phyloP scores from a whole-genome alignment of 179 eudicot species.

The Camellia oleifera region DNA sequence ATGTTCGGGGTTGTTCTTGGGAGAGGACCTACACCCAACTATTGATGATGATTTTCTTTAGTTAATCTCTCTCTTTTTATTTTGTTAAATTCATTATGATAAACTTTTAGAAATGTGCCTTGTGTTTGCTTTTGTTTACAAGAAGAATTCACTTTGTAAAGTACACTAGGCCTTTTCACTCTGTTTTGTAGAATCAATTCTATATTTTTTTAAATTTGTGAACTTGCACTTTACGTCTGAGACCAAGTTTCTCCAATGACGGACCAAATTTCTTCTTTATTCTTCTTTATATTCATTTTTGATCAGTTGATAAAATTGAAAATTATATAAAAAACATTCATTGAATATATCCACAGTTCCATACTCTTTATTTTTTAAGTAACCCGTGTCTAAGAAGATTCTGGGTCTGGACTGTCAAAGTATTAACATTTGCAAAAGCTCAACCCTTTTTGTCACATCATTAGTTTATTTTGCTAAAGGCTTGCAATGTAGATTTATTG shows the following conservation, averaged over 20 bases:
- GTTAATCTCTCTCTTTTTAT: not conserved
- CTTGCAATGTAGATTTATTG: not conserved
- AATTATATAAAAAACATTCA: not conserved
- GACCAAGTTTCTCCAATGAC: conserved; percentile 12
- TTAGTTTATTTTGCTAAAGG: not conserved
- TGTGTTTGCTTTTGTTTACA: conserved; percentile 26
- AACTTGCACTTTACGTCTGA: conserved; percentile 15
- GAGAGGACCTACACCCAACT: too few species aligned
- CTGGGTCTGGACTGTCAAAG: not conserved
- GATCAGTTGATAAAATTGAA: not conserved
- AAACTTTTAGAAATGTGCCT: conserved; percentile 1
- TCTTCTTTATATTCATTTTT: not conserved
- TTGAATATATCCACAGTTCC: not conserved
- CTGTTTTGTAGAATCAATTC: conserved; percentile 11
- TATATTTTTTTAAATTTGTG: conserved; percentile 15
- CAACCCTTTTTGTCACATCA: not conserved
- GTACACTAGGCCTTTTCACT: conserved; percentile 14
- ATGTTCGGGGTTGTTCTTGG: too few species aligned
- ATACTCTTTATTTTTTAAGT: not conserved
- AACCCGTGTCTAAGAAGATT: not conserved
- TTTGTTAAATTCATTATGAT: conserved; percentile 1
- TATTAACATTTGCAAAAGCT: not conserved
- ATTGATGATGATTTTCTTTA: not conserved
- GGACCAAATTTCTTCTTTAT: conserved; percentile 4
- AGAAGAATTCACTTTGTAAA: conserved; percentile 21